Conservation (phyloP, 768 basidiomycete species). For the Suillus weaverae region DNA sequence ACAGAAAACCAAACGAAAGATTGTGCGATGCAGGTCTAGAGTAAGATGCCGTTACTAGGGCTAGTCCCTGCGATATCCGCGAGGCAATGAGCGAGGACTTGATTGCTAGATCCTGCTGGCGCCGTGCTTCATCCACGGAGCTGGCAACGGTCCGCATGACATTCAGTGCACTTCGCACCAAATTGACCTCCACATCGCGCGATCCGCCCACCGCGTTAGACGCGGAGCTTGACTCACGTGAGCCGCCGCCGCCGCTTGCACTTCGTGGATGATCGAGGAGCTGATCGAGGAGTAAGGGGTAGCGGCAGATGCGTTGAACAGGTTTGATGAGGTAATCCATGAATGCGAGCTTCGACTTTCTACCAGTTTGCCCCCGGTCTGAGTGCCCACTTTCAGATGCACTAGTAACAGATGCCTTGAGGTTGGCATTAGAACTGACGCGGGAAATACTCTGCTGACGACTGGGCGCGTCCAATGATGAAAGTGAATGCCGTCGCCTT, state of each 20-base stretch:
- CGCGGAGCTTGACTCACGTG: conserved; percentile 3
- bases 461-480: conserved; percentile 49
- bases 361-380: conserved; percentile 26
- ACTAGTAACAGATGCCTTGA: conserved; percentile 34
- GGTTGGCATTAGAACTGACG: conserved; percentile 31
- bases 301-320: conserved; percentile 94
- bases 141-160: conserved; percentile 77
- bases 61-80: conserved; percentile 50
- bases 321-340: conserved; percentile 95
- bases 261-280: conserved; percentile 36
- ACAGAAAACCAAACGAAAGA: conserved; percentile 57
- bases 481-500: conserved; percentile 47
- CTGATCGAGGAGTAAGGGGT: conserved; percentile 85
- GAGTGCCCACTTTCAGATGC: conserved; percentile 33
- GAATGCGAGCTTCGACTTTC: conserved; percentile 53
- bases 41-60: conserved; percentile 27
- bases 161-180: conserved; percentile 48
- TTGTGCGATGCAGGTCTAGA: conserved; percentile 35
- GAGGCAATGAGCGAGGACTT: conserved; percentile 71
- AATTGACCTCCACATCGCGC: conserved; percentile 9
- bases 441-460: conserved; percentile 35
- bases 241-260: conserved; percentile 3
- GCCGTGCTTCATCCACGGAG: conserved; percentile 80
- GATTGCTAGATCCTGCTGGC: conserved; percentile 59
- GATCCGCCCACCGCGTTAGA: background rate